Evolutionary conservation across 2,329 filamentous ascomycete species (phyloP).

Genomic region (Dendryphion nanum): DNA sequence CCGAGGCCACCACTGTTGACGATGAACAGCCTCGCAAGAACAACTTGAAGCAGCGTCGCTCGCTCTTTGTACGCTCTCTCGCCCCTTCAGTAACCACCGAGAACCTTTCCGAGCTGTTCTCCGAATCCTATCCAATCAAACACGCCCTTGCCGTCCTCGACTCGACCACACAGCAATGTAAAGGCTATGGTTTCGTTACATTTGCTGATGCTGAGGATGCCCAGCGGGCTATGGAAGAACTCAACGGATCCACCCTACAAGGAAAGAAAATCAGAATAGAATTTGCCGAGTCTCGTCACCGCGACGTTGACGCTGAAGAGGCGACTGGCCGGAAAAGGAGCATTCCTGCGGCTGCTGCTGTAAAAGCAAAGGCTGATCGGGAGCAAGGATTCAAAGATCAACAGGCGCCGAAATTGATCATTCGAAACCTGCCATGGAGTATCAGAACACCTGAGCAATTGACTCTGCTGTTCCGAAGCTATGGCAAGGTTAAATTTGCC

Average conservation of each 20-base stretch:
- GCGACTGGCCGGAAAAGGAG: constrained; percentile 27
- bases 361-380: constrained; percentile 63
- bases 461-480: constrained; percentile 75
- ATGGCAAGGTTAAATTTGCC: constrained; percentile 86
- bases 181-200: constrained; percentile 95
- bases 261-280: constrained; percentile 84
- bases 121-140: constrained; percentile 90
- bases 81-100: constrained; percentile 77
- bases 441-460: constrained; percentile 85
- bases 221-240: constrained; percentile 72
- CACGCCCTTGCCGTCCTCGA: constrained; percentile 93
- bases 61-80: constrained; percentile 88
- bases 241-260: constrained; percentile 74
- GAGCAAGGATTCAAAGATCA: constrained; percentile 62
- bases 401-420: constrained; percentile 78
- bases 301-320: constrained; percentile 48
- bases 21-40: constrained; percentile 10
- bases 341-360: constrained; percentile 45
- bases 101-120: constrained; percentile 83
- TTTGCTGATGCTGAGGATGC: constrained; percentile 94
- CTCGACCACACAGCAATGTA: constrained; percentile 78
- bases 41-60: constrained; percentile 28
- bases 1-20: constrained; percentile 1
- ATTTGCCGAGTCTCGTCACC: constrained; percentile 79
- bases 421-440: constrained; percentile 94